These are phyloP conservation scores for Pseudotsuga menziesii DNA, from an alignment of 75 land plant species.

Conservation along the genomic window DNA sequence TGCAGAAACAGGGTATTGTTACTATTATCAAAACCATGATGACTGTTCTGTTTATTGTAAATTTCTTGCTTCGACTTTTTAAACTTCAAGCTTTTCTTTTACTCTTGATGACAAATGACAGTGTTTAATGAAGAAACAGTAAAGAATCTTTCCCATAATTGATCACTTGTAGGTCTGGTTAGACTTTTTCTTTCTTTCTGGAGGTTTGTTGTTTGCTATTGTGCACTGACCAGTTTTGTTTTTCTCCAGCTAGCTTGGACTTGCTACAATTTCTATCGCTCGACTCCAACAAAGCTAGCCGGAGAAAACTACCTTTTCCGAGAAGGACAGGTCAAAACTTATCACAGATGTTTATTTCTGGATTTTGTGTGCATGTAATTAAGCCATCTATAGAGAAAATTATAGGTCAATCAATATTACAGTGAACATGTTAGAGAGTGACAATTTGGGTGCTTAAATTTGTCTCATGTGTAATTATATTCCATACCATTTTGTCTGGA, in stretches of 20 bases:
- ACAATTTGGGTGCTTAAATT: background rate
- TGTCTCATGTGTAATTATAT: background rate
- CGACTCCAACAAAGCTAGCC: slow-evolving; percentile 92
- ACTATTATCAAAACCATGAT: background rate
- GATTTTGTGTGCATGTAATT: background rate
- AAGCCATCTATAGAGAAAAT: background rate
- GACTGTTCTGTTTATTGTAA: background rate
- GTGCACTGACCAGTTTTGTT: background rate
- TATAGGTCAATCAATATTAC: background rate
- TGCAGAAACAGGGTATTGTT: background rate
- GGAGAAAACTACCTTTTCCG: slow-evolving; percentile 89
- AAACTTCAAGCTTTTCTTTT: background rate
- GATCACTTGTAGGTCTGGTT: background rate
- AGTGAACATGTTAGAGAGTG: background rate
- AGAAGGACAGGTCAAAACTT: slow-evolving; percentile 50
- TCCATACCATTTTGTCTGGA: background rate
- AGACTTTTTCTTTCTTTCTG: background rate
- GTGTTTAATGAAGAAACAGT: background rate
- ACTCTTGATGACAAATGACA: background rate
- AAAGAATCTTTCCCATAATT: background rate
- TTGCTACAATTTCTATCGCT: slow-evolving; percentile 90
- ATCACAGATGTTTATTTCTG: background rate
- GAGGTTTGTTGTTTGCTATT: background rate
- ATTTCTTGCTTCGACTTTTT: background rate
- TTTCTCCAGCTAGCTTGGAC: slow-evolving; percentile 88